Evolutionary conservation across 2,329 filamentous ascomycete genomes (phyloP).

Genomic region (Arachnomyces sp.): DNA sequence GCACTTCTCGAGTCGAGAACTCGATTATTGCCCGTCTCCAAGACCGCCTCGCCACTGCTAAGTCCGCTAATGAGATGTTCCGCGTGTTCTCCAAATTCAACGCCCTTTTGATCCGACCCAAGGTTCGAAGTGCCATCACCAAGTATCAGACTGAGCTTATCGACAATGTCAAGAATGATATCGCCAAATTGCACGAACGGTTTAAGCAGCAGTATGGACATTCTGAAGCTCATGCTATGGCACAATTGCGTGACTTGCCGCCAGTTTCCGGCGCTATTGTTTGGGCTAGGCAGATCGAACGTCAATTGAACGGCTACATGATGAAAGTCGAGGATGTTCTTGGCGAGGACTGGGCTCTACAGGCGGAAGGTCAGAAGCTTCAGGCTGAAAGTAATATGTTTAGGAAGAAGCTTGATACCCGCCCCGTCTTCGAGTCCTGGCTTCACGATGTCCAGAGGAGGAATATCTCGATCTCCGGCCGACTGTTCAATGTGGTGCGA

Average conservation of each 20-base stretch:
- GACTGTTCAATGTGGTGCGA: conserved; percentile 80
- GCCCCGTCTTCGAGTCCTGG: conserved; percentile 93
- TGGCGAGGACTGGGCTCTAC: conserved; percentile 86
- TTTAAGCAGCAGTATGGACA: conserved; percentile 99
- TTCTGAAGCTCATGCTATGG: conserved; percentile 96
- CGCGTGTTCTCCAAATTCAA: conserved; percentile 99
- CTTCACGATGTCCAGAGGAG: conserved; percentile 78
- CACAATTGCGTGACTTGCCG: conserved; percentile 87
- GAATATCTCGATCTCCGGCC: conserved; percentile 83
- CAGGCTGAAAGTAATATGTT: conserved; percentile 88
- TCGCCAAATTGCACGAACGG: conserved; percentile 83
- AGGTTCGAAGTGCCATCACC: conserved; percentile 94
- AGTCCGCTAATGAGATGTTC: conserved; percentile 99
- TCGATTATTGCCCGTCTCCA: conserved; percentile 92
- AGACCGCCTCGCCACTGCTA: conserved; percentile 87
- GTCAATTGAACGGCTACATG: conserved; percentile 94
- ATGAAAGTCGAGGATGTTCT: conserved; percentile 98
- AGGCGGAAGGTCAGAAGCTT: conserved; percentile 89
- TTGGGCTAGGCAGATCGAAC: conserved; percentile 94
- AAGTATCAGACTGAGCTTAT: conserved; percentile 98
- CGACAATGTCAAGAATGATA: conserved; percentile 95
- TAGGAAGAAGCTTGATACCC: conserved; percentile 89
- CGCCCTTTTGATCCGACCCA: conserved; percentile 94
- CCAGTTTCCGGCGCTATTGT: conserved; percentile 96
- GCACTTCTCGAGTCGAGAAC: conserved; percentile 94